Evolutionary conservation across 1,284 basidiomycete genomes (phyloP).

Genomic region (Phylloporus sp.): DNA sequence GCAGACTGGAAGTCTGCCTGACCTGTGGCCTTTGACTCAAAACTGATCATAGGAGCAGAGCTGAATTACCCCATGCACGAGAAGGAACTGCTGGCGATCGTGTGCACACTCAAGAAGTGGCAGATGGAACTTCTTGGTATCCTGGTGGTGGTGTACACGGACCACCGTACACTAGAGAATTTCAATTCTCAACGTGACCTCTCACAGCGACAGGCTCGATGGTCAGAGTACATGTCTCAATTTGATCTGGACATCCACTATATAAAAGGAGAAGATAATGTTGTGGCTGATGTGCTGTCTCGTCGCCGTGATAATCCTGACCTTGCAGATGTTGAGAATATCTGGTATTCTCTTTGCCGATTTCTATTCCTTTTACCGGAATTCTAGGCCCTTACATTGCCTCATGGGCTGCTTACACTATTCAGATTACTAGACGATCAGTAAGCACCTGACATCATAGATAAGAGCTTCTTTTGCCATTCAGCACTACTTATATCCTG

Average conservation of each 20-base stretch:
- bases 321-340: too few species aligned
- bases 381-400: too few species aligned
- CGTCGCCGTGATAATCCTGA: neutral
- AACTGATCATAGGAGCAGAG: constrained; percentile 19
- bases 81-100: constrained; percentile 41
- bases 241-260: neutral
- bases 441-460: too few species aligned
- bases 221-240: neutral
- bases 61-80: constrained; percentile 45
- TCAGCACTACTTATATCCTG: too few species aligned
- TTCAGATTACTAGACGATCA: too few species aligned
- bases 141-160: constrained; percentile 2
- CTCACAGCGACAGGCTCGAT: neutral
- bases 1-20: neutral
- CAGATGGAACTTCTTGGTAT: constrained; percentile 36
- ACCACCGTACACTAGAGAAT: neutral
- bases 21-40: neutral
- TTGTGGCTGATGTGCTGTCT: neutral
- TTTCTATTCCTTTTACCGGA: too few species aligned
- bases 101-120: constrained; percentile 42
- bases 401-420: too few species aligned
- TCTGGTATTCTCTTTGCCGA: too few species aligned
- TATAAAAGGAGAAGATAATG: neutral
- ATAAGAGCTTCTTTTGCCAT: too few species aligned
- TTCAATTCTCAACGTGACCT: neutral